Conservation (phyloP, 805 yeast species). For the Candida maesae region DNA sequence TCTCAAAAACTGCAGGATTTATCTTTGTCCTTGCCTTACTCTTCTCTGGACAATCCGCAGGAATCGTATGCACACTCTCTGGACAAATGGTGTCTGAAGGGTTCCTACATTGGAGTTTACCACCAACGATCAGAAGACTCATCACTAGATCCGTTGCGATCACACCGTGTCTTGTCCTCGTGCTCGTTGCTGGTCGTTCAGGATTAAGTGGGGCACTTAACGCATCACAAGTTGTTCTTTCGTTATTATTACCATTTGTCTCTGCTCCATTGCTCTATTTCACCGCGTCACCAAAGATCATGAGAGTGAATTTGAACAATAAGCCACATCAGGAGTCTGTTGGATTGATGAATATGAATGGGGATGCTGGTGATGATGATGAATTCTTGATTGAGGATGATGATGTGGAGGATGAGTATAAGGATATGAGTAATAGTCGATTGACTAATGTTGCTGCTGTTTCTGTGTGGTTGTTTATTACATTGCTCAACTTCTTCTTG, state of each 20-base stretch:
- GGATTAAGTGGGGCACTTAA: constrained; percentile 77
- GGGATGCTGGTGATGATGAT: constrained; percentile 3
- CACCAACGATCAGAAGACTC: constrained; percentile 77
- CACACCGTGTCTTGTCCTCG: constrained; percentile 78
- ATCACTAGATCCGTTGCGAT: constrained; percentile 83
- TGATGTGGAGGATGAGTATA: constrained; percentile 21
- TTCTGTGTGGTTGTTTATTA: constrained; percentile 64
- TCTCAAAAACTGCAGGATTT: constrained; percentile 78
- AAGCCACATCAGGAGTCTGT: constrained; percentile 16
- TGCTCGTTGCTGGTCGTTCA: constrained; percentile 70
- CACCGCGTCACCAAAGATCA: constrained; percentile 64
- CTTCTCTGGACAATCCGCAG: constrained; percentile 88
- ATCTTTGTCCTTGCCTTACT: constrained; percentile 81
- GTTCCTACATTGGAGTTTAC: constrained; percentile 71
- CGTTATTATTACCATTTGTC: constrained; percentile 77
- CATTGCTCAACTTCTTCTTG: constrained; percentile 64
- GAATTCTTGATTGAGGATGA: constrained; percentile 15
- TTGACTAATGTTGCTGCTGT: constrained; percentile 49
- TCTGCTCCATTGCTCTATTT: constrained; percentile 84
- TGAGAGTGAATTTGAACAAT: constrained; percentile 47
- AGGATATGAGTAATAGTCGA: constrained; percentile 42
- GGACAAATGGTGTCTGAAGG: constrained; percentile 97
- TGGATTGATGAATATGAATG: constrained; percentile 15
- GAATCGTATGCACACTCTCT: constrained; percentile 90
- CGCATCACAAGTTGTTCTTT: constrained; percentile 80